Conservation (phyloP, 768 basidiomycete genomes). For the Termitomyces sp. region DNA sequence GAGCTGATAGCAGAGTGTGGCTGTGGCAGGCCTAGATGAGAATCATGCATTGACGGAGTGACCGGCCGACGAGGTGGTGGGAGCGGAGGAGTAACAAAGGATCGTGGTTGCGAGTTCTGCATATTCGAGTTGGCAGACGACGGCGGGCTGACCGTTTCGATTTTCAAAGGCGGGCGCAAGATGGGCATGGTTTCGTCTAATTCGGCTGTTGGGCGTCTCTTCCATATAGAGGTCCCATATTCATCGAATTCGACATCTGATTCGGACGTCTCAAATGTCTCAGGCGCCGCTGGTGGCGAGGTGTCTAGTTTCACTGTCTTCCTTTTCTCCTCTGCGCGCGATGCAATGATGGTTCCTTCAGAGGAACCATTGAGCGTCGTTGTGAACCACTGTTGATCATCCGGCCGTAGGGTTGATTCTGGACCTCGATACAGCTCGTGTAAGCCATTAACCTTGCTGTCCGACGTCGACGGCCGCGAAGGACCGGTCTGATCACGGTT, state of each 20-base stretch:
- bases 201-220: conserved; percentile 31
- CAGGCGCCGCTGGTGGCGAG: conserved; percentile 17
- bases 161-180: conserved; percentile 39
- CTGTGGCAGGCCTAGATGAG: conserved; percentile 7
- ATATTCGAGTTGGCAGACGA: conserved; percentile 2
- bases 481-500: conserved; percentile 25
- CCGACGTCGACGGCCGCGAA: conserved; percentile 20
- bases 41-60: conserved; percentile 15
- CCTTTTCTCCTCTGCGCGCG: conserved; percentile 2
- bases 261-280: conserved; percentile 21
- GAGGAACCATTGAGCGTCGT: conserved; percentile 15
- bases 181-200: conserved; percentile 21
- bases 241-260: conserved; percentile 47
- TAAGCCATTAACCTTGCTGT: conserved; percentile 17
- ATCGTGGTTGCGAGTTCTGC: conserved; percentile 11
- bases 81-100: conserved; percentile 18
- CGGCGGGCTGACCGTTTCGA: conserved; percentile 20
- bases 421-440: conserved; percentile 14
- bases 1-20: conserved; percentile 23
- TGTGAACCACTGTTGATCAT: conserved; percentile 24
- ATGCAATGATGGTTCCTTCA: conserved; percentile 22
- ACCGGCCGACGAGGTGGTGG: conserved; percentile 18
- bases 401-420: conserved; percentile 26
- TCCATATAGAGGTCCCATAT: conserved; percentile 40
- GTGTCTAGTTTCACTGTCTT: conserved; percentile 4